Evolutionary conservation across 257 asterid genomes (phyloP), one percentile per base, ranked within the genome.

Genomic region (Gentiana macrophylla): DNA sequence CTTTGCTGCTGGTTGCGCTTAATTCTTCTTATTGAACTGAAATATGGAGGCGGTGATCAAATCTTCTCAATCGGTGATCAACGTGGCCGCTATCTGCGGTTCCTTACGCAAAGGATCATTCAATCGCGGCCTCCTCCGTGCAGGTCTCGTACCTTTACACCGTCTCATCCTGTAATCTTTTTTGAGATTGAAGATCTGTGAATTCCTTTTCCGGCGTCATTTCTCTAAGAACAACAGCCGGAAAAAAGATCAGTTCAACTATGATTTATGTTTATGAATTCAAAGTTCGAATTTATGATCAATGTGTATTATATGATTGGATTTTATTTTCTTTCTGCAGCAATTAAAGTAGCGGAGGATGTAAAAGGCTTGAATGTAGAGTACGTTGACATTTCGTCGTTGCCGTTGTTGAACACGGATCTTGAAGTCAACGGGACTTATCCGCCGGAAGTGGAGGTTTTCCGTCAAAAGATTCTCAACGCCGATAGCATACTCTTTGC

Each of bases 401-500:
- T 90, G 55, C 96, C 94, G 8, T 71, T 84, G 57, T 43, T 82
- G 52, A 86, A 90, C 75, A 80, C 93, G 12, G 98, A 90, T 72
- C 91, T 90, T 6, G 96, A 84, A 71, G 82, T 76, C 11, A 57
- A 79, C 56, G 97, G 89, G 12, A 79, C 83, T 2, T 86, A 49
- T 65, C 98, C 96, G 0, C 72, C 78, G 0, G 92, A n/a, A 2
- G 95, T 90, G 2, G 96, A 90, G 78, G 79, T 79, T 35, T 90
- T 90, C 55, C 77, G 98, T 57, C 69, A 75, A 70, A 84, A 90
- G 86, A 86, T 90, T 65, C 71, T 60, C 47, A 77, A 80, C 38
- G 96, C 96, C 43, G 95, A 90, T 55, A 66, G 89, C 66, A 11
- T 75, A 6, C 82, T 86, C 45, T 90, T 90, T 53, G 96, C 95